Evolutionary conservation across 306 rosid species (phyloP), one percentile per base, ranked within the genome.

Genomic region (Corylus heterophylla): DNA sequence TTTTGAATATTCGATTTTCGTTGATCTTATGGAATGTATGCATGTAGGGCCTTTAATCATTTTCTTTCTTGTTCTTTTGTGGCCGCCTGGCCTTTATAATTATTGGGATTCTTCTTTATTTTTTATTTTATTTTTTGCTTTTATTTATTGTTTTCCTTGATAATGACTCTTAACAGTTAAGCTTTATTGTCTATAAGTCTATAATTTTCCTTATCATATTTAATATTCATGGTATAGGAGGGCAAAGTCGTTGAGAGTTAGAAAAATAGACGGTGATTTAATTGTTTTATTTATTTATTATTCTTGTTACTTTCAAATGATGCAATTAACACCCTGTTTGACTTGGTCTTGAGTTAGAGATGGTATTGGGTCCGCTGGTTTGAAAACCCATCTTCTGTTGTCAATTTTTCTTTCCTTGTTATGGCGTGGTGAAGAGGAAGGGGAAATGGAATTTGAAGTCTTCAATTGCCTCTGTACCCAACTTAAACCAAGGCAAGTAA

Each of bases 21-120:
- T 75, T 83, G 18, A 31, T 31, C 35, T 49, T 75, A 74, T 16
- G 74, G 83, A 83, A 14, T 76, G 82, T 74, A 83, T 72, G 81
- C 82, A 11, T 76, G 81, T 76, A 83, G 91, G 90, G 88, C 67
- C 85, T 62, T 1, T 68, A 68, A 51, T 49, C 47, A 25, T 14
- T 12, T 79, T 67, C 63, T 71, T 76, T 12, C 37, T 71, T 76
- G 79, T 84, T 76, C 58, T 55, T 79, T 79, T 79, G 72, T 84
- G 83, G 76, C 69, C 52, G 74, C 56, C 59, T 68, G 44, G 64
- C 55, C 54, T 62, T 64, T 39, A 50, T 37, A 49, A 78, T 78
- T 69, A 29, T 83, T 79, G 7, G 78, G 29, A 16, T 69, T 39
- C 69, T 45, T 71, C 6, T 2, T 22, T 22, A 22, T 22, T 22